These are phyloP conservation scores for Candida namnaoensis DNA, from an alignment of 805 yeast species.

Conservation along the genomic window DNA sequence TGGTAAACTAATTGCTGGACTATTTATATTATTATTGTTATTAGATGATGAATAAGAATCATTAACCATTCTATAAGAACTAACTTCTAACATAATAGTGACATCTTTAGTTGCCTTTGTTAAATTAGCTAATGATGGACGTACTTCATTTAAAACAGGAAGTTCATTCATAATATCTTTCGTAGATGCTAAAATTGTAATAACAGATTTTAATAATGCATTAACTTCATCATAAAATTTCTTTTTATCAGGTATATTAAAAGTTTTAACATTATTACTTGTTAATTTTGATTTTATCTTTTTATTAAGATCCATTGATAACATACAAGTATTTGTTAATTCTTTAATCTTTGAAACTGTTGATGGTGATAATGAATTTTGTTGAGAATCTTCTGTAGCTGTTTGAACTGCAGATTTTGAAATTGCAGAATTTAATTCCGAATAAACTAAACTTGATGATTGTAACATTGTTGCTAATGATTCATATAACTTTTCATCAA, in stretches of 20 bases:
- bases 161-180: conserved; percentile 76
- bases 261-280: conserved; percentile 30
- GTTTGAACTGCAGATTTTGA: conserved; percentile 46
- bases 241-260: conserved; percentile 42
- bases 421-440: conserved; percentile 63
- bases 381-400: conserved; percentile 25
- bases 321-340: conserved; percentile 65
- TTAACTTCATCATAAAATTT: conserved; percentile 83
- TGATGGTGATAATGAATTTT: conserved; percentile 19
- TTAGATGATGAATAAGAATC: conserved; percentile 7
- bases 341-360: conserved; percentile 66
- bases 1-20: conserved; percentile 6
- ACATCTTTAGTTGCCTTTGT: conserved; percentile 90
- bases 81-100: conserved; percentile 71
- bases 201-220: conserved; percentile 71
- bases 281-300: conserved; percentile 48
- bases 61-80: conserved; percentile 34
- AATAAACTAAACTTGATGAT: conserved; percentile 70
- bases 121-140: conserved; percentile 71
- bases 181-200: conserved; percentile 76
- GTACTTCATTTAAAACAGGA: conserved; percentile 69
- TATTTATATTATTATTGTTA: background rate
- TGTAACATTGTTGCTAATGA: conserved; percentile 54
- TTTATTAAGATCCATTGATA: conserved; percentile 77
- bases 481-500: conserved; percentile 60